Conservation (phyloP, 2,329 filamentous ascomycete genomes). For the Hawksworthiomyces lignivorus region DNA sequence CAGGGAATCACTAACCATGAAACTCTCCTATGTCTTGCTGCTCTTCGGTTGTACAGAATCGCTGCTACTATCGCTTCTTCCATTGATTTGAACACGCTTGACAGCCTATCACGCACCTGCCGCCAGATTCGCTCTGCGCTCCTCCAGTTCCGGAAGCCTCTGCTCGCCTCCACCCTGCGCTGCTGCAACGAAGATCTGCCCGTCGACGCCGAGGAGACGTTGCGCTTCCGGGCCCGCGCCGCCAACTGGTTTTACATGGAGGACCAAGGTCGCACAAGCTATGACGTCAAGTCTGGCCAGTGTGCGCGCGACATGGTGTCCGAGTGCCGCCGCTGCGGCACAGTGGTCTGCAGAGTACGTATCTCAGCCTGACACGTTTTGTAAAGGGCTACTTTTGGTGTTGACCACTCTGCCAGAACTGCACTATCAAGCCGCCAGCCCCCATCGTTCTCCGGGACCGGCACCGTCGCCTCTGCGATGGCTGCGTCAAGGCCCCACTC, state of each 20-base stretch:
- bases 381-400: not conserved
- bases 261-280: slow-evolving; percentile 35
- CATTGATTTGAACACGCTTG: slow-evolving; percentile 81
- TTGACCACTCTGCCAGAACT: slow-evolving; percentile 58
- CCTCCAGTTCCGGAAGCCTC: slow-evolving; percentile 66
- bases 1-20: slow-evolving; percentile 14
- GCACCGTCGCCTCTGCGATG: slow-evolving; percentile 71
- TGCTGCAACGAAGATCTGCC: slow-evolving; percentile 64
- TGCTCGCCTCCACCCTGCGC: slow-evolving; percentile 68
- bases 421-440: slow-evolving; percentile 74
- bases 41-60: slow-evolving; percentile 47
- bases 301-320: slow-evolving; percentile 86
- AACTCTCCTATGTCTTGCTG: slow-evolving; percentile 9
- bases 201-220: slow-evolving; percentile 46
- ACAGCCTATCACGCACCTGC: slow-evolving; percentile 75
- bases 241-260: slow-evolving; percentile 55
- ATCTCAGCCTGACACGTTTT: slow-evolving; percentile 12
- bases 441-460: slow-evolving; percentile 60
- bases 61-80: slow-evolving; percentile 65
- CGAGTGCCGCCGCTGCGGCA: slow-evolving; percentile 70
- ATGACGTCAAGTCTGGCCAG: slow-evolving; percentile 60
- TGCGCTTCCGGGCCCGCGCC: slow-evolving; percentile 50
- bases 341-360: slow-evolving; percentile 74
- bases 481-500: slow-evolving; percentile 67
- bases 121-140: slow-evolving; percentile 71